A percentile compares a stretch with the other conserved stretches of the same genome.
Conservation (phyloP, 2,329 filamentous ascomycete species). For the Epicoccum sorghinum region DNA sequence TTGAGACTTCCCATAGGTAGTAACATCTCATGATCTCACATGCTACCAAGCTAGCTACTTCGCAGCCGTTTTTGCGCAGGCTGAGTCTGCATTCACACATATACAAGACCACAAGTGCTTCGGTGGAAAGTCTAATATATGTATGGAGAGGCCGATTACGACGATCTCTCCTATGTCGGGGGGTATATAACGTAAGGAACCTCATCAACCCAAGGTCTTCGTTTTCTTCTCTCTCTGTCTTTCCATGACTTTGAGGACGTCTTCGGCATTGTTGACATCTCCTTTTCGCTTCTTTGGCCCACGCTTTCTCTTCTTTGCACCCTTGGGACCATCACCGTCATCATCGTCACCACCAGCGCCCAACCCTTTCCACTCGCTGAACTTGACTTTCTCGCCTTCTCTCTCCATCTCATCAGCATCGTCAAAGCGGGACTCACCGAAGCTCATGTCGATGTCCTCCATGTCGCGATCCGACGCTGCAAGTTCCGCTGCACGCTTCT, state of each 20-base stretch:
- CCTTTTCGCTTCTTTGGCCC: slow-evolving; percentile 78
- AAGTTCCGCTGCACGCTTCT: slow-evolving; percentile 69
- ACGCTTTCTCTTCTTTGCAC: slow-evolving; percentile 68
- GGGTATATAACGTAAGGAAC: slow-evolving; percentile 5
- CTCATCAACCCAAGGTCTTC: slow-evolving; percentile 20
- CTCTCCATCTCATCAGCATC: slow-evolving; percentile 84
- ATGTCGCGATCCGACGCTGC: slow-evolving; percentile 76
- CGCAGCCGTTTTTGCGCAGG: no score
- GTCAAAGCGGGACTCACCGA: slow-evolving; percentile 84
- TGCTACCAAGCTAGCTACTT: no score
- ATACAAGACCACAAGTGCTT: no score
- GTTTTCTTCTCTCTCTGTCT: slow-evolving; percentile 56
- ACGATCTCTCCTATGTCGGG: background rate
- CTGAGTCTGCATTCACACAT: no score
- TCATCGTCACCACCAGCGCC: slow-evolving; percentile 58
- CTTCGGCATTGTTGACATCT: slow-evolving; percentile 76
- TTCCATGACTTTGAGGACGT: slow-evolving; percentile 82
- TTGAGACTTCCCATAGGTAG: background rate
- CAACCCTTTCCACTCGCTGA: slow-evolving; percentile 66
- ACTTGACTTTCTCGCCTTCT: slow-evolving; percentile 64
- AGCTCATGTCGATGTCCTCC: slow-evolving; percentile 92
- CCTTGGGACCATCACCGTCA: slow-evolving; percentile 51
- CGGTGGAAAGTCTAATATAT: no score
- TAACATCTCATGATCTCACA: no score
- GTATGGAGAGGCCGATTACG: no score